Evolutionary conservation across 768 basidiomycete species (phyloP).

Genomic region (Leccinellum luteum): DNA sequence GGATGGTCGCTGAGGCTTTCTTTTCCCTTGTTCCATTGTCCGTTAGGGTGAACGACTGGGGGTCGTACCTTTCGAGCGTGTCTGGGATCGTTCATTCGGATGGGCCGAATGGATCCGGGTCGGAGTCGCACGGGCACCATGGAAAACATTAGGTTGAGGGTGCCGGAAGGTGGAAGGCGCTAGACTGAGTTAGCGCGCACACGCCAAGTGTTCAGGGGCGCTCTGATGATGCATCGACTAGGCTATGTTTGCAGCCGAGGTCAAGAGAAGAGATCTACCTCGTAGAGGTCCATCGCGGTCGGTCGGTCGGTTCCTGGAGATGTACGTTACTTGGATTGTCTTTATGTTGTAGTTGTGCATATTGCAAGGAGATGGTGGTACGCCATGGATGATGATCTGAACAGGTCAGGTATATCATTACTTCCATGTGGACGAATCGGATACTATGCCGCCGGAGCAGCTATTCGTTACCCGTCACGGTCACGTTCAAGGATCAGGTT

Average conservation of each 20-base stretch:
- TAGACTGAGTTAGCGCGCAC: too few relatives aligned
- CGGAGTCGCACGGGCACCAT: conserved; percentile 2
- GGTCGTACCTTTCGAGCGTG: conserved; percentile 35
- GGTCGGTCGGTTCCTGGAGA: not conserved
- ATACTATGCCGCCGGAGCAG: too few relatives aligned
- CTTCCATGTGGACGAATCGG: too few relatives aligned
- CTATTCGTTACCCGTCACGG: too few relatives aligned
- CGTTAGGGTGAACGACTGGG: conserved; percentile 41
- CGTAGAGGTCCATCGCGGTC: too few relatives aligned
- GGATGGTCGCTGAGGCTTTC: not conserved
- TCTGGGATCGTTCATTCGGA: conserved; percentile 23
- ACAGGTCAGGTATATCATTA: too few relatives aligned
- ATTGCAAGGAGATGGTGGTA: too few relatives aligned
- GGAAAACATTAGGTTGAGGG: not conserved
- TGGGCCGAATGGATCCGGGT: conserved; percentile 1
- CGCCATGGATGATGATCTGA: too few relatives aligned
- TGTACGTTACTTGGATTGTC: not conserved
- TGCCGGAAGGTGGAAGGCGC: not conserved
- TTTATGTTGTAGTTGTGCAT: not conserved
- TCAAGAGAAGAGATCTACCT: too few relatives aligned
- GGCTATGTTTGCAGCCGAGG: not conserved
- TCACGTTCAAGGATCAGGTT: too few relatives aligned
- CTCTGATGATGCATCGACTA: not conserved
- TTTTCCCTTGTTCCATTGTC: not conserved
- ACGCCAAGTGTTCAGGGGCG: too few relatives aligned